Evolutionary conservation across 2,329 filamentous ascomycete genomes (phyloP), one percentile per base, ranked within the genome.

Genomic region (Colletotrichum aenigma): DNA sequence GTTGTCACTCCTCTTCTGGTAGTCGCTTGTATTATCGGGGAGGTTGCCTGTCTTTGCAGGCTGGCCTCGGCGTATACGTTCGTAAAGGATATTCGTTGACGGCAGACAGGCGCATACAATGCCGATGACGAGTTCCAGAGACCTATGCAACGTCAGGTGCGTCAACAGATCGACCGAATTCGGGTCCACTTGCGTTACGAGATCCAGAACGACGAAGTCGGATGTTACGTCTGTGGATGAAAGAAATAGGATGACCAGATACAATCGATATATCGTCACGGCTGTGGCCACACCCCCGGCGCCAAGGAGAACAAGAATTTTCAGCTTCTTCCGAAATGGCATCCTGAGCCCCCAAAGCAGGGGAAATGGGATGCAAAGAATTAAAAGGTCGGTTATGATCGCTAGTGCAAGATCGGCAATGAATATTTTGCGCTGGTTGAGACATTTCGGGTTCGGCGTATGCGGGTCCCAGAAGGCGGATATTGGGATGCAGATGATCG

Each of bases 291-390:
- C 77, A 2, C 82, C 82, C 2, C 83, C 82, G 1, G 81, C 79
- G 3, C 81, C 79, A 6, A 85, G 79, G 71, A 84, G 78, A 26
- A 76, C 70, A 6, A 78, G 75, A 30, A 85, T 82, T 70, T 82
- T 83, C 4, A 84, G n/a, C 75, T 84, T 85, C 72, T 82, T 82
- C 4, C 62, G 65, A 24, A 78, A 34, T 2, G 80, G 76, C 70
- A 83, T 77, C 18, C 80, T 78, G 36, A 85, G 72, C 1, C 76
- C 78, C 81, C 80, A 83, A 3, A 80, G 80, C 61, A 85, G 72
- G 0, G 82, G 79, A 10, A 84, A 77, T 4, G 84, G 84, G 7
- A 86, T 68, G 10, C 83, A 16, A 30, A 85, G 77, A 21, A 85
- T 82, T 48, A 83, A 78, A 28, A 82, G 70, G 70, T 85, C 84